Evolutionary conservation across 106 monocot species (phyloP), one percentile per base, ranked within the genome.

Genomic region (Dioscorea zingiberensis): DNA sequence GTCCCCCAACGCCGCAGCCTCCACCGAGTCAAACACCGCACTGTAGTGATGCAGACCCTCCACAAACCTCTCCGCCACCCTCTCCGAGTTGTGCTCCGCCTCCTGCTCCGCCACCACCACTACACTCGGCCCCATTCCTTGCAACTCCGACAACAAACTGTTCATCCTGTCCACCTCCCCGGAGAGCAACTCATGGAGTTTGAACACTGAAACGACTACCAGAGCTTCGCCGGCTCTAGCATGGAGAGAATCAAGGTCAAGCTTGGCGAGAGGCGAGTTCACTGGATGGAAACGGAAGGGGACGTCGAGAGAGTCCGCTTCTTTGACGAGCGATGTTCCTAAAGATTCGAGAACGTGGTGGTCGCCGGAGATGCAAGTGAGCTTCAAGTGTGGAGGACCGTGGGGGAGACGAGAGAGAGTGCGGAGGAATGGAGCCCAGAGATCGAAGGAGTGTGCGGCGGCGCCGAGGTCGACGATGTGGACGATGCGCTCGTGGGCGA

Each of bases 61-160:
- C 3, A 16, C 26, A 48, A 70, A 70, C 60, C 69, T 13, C 11
- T 70, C 69, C n/a, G 12, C 59, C 59, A 60, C 8, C 25, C 47
- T 12, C 2, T n/a, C 27, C n/a, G 59, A 9, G 18, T 70, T 60
- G 59, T 60, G 59, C 47, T 59, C 48, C 11, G 69, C 4, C 46
- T 70, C 69, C 59, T 70, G 69, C 69, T 70, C 69, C n/a, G 29
- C 59, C 58, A 28, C 47, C 58, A 70, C 59, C 46, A 70, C 44
- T 25, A 60, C 38, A 18, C 25, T 59, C 48, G 69, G 69, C 45
- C 32, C 30, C 45, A 60, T 25, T 16, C 24, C 25, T 24, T 47
- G 47, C 14, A 70, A 9, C 9, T n/a, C 17, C 0, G 16, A 3
- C 46, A 70, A 26, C 48, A 60, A 16, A 16, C 26, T 1, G 7